Conservation (phyloP, 805 yeast species). For the Diddensiella transvaalensis region DNA sequence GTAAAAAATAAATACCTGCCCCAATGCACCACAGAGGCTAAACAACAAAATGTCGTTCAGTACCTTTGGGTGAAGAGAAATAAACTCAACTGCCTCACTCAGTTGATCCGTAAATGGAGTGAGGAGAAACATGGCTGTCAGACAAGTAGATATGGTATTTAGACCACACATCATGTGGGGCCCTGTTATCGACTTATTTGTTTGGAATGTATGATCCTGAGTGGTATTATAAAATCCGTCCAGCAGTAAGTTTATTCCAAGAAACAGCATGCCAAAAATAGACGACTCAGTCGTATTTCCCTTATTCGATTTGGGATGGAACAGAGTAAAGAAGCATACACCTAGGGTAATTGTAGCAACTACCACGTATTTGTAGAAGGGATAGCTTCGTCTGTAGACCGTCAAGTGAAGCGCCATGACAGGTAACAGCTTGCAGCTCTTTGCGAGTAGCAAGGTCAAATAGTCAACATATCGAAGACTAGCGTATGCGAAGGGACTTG, state of each 20-base stretch:
- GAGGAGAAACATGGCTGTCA: conserved; percentile 42
- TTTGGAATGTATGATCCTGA: conserved; percentile 77
- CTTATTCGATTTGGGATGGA: conserved; percentile 30
- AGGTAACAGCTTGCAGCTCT: conserved; percentile 90
- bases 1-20: conserved; percentile 88
- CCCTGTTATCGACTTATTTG: conserved; percentile 57
- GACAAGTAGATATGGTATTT: conserved; percentile 43
- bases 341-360: conserved; percentile 80
- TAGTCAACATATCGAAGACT: conserved; percentile 82
- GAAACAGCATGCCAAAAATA: conserved; percentile 55
- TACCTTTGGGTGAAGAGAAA: conserved; percentile 50
- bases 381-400: conserved; percentile 67
- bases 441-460: conserved; percentile 78
- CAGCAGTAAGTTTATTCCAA: conserved; percentile 61
- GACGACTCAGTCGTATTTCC: conserved; percentile 28
- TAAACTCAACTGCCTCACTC: conserved; percentile 46
- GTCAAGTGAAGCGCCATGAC: conserved; percentile 81
- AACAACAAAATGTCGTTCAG: conserved; percentile 59
- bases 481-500: conserved; percentile 79
- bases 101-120: conserved; percentile 54
- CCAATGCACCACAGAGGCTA: conserved; percentile 79
- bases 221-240: conserved; percentile 94
- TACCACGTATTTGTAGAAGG: conserved; percentile 70
- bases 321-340: conserved; percentile 71
- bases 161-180: conserved; percentile 82